Evolutionary conservation across 805 yeast species (phyloP).

Genomic region (Lipomyces mesembrius): DNA sequence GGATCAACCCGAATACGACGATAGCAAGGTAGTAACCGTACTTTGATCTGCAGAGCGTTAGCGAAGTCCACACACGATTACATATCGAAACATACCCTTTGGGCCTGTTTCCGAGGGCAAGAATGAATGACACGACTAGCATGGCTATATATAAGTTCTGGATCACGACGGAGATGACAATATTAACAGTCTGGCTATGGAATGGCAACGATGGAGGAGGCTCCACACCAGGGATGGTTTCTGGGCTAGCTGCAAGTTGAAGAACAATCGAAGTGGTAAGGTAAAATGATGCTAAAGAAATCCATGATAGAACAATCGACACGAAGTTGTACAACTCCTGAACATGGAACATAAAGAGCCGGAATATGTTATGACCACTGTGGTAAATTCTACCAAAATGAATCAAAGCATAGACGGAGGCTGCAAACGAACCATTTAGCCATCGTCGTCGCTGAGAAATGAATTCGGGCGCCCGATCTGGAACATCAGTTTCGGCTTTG

Average conservation of each 20-base stretch:
- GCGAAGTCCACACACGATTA: neutral
- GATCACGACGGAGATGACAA: slow-evolving; percentile 45
- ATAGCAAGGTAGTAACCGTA: slow-evolving; percentile 59
- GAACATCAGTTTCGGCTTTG: slow-evolving; percentile 71
- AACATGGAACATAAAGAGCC: slow-evolving; percentile 58
- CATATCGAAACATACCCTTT: slow-evolving; percentile 48
- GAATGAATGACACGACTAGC: slow-evolving; percentile 61
- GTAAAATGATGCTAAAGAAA: slow-evolving; percentile 64
- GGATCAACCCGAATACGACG: slow-evolving; percentile 61
- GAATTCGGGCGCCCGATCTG: slow-evolving; percentile 64
- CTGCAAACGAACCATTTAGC: slow-evolving; percentile 73
- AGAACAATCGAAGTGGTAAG: slow-evolving; percentile 67
- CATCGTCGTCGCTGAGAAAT: slow-evolving; percentile 69
- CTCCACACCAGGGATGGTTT: slow-evolving; percentile 38
- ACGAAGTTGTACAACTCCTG: slow-evolving; percentile 62
- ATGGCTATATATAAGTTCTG: slow-evolving; percentile 62
- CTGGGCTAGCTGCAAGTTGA: slow-evolving; percentile 50
- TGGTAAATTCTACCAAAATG: slow-evolving; percentile 61
- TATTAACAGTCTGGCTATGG: slow-evolving; percentile 17
- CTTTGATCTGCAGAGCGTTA: slow-evolving; percentile 46
- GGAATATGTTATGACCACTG: slow-evolving; percentile 57
- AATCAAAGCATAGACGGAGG: slow-evolving; percentile 60
- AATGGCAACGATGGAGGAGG: slow-evolving; percentile 40
- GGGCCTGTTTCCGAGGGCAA: slow-evolving; percentile 68
- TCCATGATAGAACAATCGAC: slow-evolving; percentile 64